phyloP scores from a whole-genome alignment of 768 basidiomycete species.

The Leccinum arenicola region DNA sequence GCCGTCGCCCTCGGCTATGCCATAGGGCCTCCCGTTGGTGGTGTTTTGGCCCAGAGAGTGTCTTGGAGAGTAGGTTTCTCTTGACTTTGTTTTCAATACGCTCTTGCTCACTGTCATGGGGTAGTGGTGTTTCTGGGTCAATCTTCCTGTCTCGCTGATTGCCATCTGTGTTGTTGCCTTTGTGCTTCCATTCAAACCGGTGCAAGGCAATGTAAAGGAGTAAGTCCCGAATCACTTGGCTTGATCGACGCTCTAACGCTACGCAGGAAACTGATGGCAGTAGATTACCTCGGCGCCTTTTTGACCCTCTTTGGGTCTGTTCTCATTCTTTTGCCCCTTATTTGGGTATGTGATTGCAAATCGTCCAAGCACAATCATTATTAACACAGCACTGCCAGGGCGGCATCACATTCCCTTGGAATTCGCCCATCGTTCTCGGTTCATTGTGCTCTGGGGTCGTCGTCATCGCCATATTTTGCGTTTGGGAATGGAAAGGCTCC shows the following conservation, averaged over 20 bases:
- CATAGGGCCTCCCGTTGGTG: conserved; percentile 67
- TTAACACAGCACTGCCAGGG: conserved; percentile 40
- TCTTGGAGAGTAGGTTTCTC: conserved; percentile 53
- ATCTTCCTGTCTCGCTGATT: conserved; percentile 54
- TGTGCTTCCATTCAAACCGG: conserved; percentile 66
- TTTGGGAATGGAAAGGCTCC: conserved; percentile 74
- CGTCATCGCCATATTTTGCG: conserved; percentile 54
- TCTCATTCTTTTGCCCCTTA: conserved; percentile 65
- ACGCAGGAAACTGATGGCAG: conserved; percentile 55
- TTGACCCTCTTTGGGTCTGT: conserved; percentile 61
- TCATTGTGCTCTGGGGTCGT: conserved; percentile 55
- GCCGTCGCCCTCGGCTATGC: conserved; percentile 55
- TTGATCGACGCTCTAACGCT: not conserved
- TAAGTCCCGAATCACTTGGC: conserved; percentile 14
- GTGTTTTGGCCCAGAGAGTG: conserved; percentile 57
- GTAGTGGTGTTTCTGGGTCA: conserved; percentile 78
- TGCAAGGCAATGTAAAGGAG: conserved; percentile 57
- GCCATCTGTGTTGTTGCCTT: conserved; percentile 57
- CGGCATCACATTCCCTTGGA: conserved; percentile 72
- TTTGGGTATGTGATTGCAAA: conserved; percentile 50
- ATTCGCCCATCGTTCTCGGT: conserved; percentile 59
- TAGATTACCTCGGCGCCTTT: conserved; percentile 61
- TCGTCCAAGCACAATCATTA: not conserved
- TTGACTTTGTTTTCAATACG: not conserved
- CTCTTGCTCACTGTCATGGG: not conserved